phyloP scores from a whole-genome alignment of 495 filamentous ascomycete genomes.

The Oleoguttula mirabilis region DNA sequence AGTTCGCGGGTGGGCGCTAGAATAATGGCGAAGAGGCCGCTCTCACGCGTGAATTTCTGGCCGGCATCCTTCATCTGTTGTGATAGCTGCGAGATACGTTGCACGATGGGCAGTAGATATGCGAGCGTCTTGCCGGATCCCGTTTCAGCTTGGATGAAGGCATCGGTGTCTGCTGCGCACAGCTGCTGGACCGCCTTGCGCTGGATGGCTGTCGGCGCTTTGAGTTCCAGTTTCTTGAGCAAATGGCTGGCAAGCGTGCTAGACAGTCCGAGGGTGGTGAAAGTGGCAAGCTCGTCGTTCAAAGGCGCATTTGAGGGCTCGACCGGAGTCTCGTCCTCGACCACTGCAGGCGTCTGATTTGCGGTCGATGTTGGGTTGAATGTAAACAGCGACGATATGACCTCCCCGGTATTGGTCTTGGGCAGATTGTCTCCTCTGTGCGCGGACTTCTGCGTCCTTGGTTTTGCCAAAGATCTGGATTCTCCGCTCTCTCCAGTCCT shows the following conservation, averaged over 20 bases:
- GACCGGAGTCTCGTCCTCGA: constrained; percentile 41
- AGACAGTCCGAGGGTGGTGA: constrained; percentile 70
- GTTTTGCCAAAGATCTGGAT: constrained; percentile 12
- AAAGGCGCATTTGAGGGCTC: constrained; percentile 92
- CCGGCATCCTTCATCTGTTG: constrained; percentile 35
- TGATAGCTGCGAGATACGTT: constrained; percentile 70
- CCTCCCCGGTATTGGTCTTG: constrained; percentile 31
- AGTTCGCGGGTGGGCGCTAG: constrained; percentile 86
- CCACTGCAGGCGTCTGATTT: constrained; percentile 28
- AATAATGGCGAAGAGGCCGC: constrained; percentile 84
- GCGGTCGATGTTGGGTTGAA: constrained; percentile 64
- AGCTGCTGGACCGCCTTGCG: constrained; percentile 70
- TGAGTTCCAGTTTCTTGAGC: constrained; percentile 73
- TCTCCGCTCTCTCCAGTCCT: constrained; percentile 12
- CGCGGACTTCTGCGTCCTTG: constrained; percentile 9
- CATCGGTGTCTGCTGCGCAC: constrained; percentile 72
- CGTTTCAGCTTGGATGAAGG: constrained; percentile 93
- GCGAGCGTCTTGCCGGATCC: constrained; percentile 95
- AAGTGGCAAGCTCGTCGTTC: constrained; percentile 68
- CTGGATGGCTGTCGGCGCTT: constrained; percentile 88
- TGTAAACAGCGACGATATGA: constrained; percentile 84
- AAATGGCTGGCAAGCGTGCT: constrained; percentile 67
- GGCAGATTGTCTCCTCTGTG: constrained; percentile 1
- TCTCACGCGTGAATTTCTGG: constrained; percentile 45
- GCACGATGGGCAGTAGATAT: constrained; percentile 81